These are phyloP conservation scores for Boletus barrowsii DNA, from an alignment of 768 basidiomycete species.

Conservation along the genomic window DNA sequence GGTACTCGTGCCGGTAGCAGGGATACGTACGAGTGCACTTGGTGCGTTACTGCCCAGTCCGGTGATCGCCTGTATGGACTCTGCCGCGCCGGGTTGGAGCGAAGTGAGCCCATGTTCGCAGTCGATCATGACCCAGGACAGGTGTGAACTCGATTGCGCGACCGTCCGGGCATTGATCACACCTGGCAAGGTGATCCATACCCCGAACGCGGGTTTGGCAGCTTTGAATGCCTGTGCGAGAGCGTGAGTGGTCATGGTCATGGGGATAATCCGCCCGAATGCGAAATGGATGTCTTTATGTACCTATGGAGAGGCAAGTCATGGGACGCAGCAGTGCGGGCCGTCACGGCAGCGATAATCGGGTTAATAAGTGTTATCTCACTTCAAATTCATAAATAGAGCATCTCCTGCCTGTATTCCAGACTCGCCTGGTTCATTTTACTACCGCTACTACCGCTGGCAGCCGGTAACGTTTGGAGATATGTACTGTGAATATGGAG, in stretches of 20 bases:
- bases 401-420: too few relatives aligned
- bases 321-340: neutral
- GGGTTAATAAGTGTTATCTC: too few relatives aligned
- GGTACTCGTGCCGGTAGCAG: conserved; percentile 55
- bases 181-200: conserved; percentile 64
- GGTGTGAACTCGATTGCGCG: conserved; percentile 50
- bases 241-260: conserved; percentile 54
- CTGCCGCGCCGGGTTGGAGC: conserved; percentile 53
- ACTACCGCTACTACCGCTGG: too few relatives aligned
- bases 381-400: too few relatives aligned
- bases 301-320: neutral
- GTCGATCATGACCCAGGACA: conserved; percentile 65
- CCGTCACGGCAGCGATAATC: too few relatives aligned
- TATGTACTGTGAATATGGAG: too few relatives aligned
- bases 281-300: neutral
- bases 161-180: conserved; percentile 55
- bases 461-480: too few relatives aligned
- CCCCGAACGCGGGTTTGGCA: conserved; percentile 61
- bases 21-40: conserved; percentile 57
- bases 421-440: too few relatives aligned
- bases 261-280: conserved; percentile 21
- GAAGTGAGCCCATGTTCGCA: conserved; percentile 66
- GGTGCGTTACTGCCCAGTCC: conserved; percentile 43
- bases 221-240: conserved; percentile 52
- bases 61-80: conserved; percentile 53